Base-by-base conservation (phyloP, 352 stramenopile genomes). In the Halophytophthora polymorphica region DNA sequence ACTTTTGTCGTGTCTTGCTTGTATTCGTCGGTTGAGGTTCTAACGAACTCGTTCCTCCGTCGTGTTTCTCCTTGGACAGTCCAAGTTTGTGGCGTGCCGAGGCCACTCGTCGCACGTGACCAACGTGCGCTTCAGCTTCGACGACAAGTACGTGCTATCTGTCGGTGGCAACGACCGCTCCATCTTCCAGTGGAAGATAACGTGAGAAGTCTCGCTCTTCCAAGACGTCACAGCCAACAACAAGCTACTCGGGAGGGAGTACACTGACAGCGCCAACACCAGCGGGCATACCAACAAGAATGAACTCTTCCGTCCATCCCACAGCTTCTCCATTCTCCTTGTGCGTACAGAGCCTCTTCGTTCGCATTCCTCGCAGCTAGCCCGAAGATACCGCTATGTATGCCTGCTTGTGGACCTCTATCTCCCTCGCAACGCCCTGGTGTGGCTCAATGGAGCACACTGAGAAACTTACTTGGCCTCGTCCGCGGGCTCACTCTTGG, bases 141-240 rank as follows among this genome's bases (percentile, higher is more conserved):
- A 93, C 43, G 86, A 93, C 61, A 90, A 88, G 58, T 93, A 73
- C 48, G 43, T 96, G 8, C 58, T 95, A 49, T 91, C 85, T 13
- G 69, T 78, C 11, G 85, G 88, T 39, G 86, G 88, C 45, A 90
- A 90, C 56, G 88, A 96, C 52, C 76, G 83, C 41, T 74, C 79
- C 8, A 87, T 95, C 45, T 90, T 95, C 50, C 86, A 96, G 59
- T 96, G 76, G 79, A 86, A 86, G 48, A 45, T 86, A 19, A 50
- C 61, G 22, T 78, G 64, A 69, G 10, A 10, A 29, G 22, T 7
- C 14, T 31, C 11, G 13, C 17, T 14, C n/a, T 19, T 35, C 33
- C 22, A 39, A 42, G 31, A 33, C 1, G n/a, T 19, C 21, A 18
- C 4, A 14, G n/a, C 1, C 45, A 36, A 6, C 25, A 31, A 8